Conservation (phyloP, 805 yeast species). For the Isabelozyma gotoi region DNA sequence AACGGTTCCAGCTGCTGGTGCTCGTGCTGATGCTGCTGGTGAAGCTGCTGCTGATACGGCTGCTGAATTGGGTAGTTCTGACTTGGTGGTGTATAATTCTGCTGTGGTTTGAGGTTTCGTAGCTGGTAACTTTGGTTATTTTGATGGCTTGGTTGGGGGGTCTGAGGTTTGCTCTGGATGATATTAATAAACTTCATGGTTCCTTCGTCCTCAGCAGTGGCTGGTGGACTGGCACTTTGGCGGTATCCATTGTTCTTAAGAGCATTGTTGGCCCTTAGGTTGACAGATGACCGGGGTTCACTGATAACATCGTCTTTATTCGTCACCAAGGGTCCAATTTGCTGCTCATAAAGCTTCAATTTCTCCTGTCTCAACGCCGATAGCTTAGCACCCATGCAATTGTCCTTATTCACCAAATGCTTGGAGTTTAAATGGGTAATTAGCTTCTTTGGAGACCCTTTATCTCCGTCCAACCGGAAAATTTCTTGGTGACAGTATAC, state of each 20-base stretch:
- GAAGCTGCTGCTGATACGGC: too few species aligned
- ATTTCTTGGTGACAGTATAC: slow-evolving; percentile 14
- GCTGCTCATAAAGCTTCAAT: slow-evolving; percentile 6
- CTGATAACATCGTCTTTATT: slow-evolving; percentile 8
- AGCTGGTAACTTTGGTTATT: too few species aligned
- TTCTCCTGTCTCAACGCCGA: slow-evolving; percentile 6
- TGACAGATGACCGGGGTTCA: background rate
- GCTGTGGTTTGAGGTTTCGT: too few species aligned
- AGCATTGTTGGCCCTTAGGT: background rate
- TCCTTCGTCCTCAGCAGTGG: background rate
- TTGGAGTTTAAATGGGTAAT: slow-evolving; percentile 15
- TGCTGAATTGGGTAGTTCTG: too few species aligned
- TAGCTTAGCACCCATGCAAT: slow-evolving; percentile 4
- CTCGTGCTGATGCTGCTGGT: too few species aligned
- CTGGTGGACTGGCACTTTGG: background rate
- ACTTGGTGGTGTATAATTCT: too few species aligned
- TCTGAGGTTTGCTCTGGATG: background rate
- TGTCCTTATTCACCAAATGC: slow-evolving; percentile 13
- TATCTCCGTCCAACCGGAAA: slow-evolving; percentile 14
- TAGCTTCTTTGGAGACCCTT: slow-evolving; percentile 16
- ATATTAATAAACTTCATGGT: background rate
- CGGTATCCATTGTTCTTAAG: background rate
- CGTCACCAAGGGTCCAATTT: slow-evolving; percentile 11
- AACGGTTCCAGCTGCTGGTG: too few species aligned
- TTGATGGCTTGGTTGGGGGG: too few species aligned